Evolutionary conservation across 2,329 filamentous ascomycete genomes (phyloP), one percentile per base, ranked within the genome.

Genomic region (Thelonectria rubi): DNA sequence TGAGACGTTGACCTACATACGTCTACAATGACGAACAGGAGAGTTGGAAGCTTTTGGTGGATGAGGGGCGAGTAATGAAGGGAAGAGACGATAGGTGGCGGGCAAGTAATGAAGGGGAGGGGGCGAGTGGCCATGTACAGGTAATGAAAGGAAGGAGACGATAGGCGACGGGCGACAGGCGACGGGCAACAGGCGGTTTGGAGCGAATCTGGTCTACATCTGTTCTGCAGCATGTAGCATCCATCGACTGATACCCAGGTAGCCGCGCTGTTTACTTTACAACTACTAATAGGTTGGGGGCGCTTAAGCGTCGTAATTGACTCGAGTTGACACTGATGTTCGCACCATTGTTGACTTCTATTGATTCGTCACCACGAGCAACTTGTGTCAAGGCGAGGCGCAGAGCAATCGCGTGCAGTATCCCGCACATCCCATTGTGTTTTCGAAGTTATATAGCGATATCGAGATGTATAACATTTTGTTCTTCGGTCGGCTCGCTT

Each of bases 381-480:
- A 30, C 26, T 37, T 15, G 34, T 15, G 4, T 45, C 18, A 21
- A 5, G 18, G 1, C 5, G 18, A n/a, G n/a, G 48, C 58, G 51
- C 68, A 68, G 64, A 66, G 55, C 56, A 58, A 62, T 68, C 58
- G 67, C 65, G 68, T 14, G 18, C 17, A 5, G 53, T 40, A 46
- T 55, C 55, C 63, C 60, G 63, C 65, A 58, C 60, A 57, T 68
- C 68, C 71, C 69, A 66, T 70, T 70, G 64, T 63, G 69, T 68
- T 67, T 58, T 66, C 65, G 60, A 69, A 64, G 69, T 68, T 55
- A 63, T 52, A 60, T 62, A 61, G 64, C 63, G 32, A 50, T 48
- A 58, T 51, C 63, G 62, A 66, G 65, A 64, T 60, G 65, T 69
- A 63, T 58, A 56, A 64, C 56, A 64, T 70, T 71, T 72, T 65